These are phyloP conservation scores for Dalbergia oliveri DNA, from an alignment of 306 rosid species.

Conservation along the genomic window DNA sequence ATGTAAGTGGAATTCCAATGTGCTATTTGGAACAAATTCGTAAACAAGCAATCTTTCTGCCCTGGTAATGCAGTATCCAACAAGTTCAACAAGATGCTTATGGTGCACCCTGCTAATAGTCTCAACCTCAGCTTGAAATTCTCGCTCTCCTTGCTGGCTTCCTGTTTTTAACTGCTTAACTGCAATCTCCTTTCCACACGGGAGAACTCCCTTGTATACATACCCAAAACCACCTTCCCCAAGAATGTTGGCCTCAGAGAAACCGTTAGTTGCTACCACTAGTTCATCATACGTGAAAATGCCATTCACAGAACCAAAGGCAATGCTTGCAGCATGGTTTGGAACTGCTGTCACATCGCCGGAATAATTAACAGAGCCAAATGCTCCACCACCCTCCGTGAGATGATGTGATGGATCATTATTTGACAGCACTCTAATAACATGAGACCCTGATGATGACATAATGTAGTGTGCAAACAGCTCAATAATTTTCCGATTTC, in stretches of 20 bases:
- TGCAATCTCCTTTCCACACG: slow-evolving; percentile 62
- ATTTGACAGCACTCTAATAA: slow-evolving; percentile 46
- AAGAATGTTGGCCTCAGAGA: slow-evolving; percentile 60
- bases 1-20: slow-evolving; percentile 68
- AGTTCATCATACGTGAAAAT: slow-evolving; percentile 56
- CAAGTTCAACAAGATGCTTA: slow-evolving; percentile 64
- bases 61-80: slow-evolving; percentile 56
- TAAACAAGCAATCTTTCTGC: slow-evolving; percentile 61
- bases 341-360: slow-evolving; percentile 32
- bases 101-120: slow-evolving; percentile 66
- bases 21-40: slow-evolving; percentile 62
- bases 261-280: slow-evolving; percentile 55
- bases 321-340: slow-evolving; percentile 35
- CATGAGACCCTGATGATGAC: slow-evolving; percentile 41
- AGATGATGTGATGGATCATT: slow-evolving; percentile 40
- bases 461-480: slow-evolving; percentile 6
- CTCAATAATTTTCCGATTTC: slow-evolving; percentile 1
- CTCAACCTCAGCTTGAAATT: slow-evolving; percentile 68
- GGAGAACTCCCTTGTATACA: slow-evolving; percentile 64
- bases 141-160: slow-evolving; percentile 63
- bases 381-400: slow-evolving; percentile 1
- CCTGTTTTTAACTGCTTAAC: slow-evolving; percentile 60
- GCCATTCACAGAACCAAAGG: slow-evolving; percentile 42
- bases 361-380: slow-evolving; percentile 22
- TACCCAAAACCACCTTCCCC: slow-evolving; percentile 71